Base-by-base conservation (phyloP, 2,329 filamentous ascomycete genomes). In the Emmonsiellopsis sp. region DNA sequence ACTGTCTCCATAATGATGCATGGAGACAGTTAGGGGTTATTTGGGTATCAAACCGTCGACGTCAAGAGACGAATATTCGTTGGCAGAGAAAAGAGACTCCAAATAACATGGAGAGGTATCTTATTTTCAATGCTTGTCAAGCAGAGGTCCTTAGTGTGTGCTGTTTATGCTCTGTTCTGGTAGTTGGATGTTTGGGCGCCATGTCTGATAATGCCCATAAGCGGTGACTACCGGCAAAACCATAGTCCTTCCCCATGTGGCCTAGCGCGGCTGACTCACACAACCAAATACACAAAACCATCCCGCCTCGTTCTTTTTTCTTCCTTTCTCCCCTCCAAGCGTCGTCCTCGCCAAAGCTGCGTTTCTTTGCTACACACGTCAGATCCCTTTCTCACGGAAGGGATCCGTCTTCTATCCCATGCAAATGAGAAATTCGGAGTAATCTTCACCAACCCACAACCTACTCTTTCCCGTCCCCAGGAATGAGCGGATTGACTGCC, bases 351-450 rank as follows among this genome's bases (percentile, higher is more conserved):
- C 83, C 85, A 91, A 88, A 81, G 88, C 87, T 87, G 87, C 86
- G 86, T 91, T 91, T 91, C 87, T 88, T 90, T 91, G 87, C 87
- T 86, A 85, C 86, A 87, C 81, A 82, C 71, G 81, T 76, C 79
- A 88, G 77, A 77, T 62, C 65, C 42, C 53, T 44, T 51, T 42
- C 33, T 45, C 57, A 47, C 45, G 31, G 9, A 10, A 11, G 13
- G 42, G 10, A n/a, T 54, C 51, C 56, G 51, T 60, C 49, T 48
- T 52, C 52, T 55, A 55, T 44, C 53, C 56, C 58, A 72, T 75
- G 88, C 88, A 91, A 89, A 89, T 91, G 88, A 89, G 88, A 93
- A 93, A 93, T 92, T 93, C 88, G 88, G 88, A 93, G 88, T 87
- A 93, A 84, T 91, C 87, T 91, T 88, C 87, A 89, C 21, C 21